Percentiles rank a stretch among this genome's conserved stretches.
Evolutionary conservation across 2,329 filamentous ascomycete species (phyloP).

Genomic region (Colletotrichum zoysiae): DNA sequence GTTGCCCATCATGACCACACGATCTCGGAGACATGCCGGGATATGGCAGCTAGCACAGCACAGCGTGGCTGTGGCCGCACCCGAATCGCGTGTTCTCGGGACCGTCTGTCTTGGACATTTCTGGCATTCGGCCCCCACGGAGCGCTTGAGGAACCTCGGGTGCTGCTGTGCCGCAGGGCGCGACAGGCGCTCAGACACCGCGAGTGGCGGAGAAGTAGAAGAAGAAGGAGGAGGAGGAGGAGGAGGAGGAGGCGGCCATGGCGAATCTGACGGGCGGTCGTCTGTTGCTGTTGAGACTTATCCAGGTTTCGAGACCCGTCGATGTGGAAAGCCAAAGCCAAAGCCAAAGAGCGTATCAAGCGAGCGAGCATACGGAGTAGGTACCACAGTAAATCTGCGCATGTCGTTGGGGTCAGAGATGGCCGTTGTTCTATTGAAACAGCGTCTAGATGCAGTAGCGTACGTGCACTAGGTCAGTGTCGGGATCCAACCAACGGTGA

Average conservation of each 20-base stretch:
- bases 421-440: constrained; percentile 8
- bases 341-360: constrained; percentile 10
- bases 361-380: background rate
- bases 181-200: constrained; percentile 23
- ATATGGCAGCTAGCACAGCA: constrained; percentile 4
- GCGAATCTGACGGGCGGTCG: constrained; percentile 22
- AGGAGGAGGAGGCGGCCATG: background rate
- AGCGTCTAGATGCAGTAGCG: constrained; percentile 15
- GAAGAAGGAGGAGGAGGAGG: background rate
- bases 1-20: constrained; percentile 17
- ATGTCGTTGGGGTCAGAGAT: constrained; percentile 10
- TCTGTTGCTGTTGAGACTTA: constrained; percentile 20
- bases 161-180: constrained; percentile 27
- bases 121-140: constrained; percentile 28
- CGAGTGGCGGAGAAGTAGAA: background rate
- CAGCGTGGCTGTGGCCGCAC: background rate
- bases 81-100: constrained; percentile 13
- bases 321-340: constrained; percentile 25
- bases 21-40: constrained; percentile 25
- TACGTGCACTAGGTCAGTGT: constrained; percentile 2
- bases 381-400: background rate
- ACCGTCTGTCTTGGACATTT: constrained; percentile 21
- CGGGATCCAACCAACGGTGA: constrained; percentile 4
- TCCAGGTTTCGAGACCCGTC: constrained; percentile 11
- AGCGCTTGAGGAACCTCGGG: constrained; percentile 15